phyloP scores from a whole-genome alignment of 306 rosid genomes.

The Fagus sylvatica region DNA sequence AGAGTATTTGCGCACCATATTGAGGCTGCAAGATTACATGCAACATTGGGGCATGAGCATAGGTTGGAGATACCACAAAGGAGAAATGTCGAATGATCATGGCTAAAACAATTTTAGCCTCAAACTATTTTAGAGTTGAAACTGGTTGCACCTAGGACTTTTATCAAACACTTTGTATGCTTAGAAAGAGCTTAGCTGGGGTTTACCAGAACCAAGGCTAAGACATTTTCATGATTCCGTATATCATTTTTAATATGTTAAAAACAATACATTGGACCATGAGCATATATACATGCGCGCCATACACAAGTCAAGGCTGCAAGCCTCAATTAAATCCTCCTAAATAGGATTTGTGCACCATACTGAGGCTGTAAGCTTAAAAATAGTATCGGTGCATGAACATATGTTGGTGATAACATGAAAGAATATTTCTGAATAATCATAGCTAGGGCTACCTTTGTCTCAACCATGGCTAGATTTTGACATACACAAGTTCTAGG shows the following conservation, averaged over 20 bases:
- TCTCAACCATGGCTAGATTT: constrained; percentile 61
- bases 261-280: constrained; percentile 14
- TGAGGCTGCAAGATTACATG: constrained; percentile 45
- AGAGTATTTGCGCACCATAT: constrained; percentile 49
- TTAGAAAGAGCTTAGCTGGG: too few relatives aligned
- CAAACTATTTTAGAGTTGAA: too few relatives aligned
- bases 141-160: too few relatives aligned
- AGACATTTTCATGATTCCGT: too few relatives aligned
- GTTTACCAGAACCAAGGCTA: too few relatives aligned
- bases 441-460: constrained; percentile 46
- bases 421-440: constrained; percentile 41
- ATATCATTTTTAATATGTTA: not conserved
- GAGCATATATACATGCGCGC: constrained; percentile 36
- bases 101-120: too few relatives aligned
- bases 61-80: too few relatives aligned
- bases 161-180: too few relatives aligned
- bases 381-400: constrained; percentile 41
- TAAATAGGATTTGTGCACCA: constrained; percentile 50
- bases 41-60: constrained; percentile 49
- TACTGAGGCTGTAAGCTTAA: constrained; percentile 48
- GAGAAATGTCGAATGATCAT: too few relatives aligned
- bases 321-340: constrained; percentile 31
- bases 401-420: constrained; percentile 50
- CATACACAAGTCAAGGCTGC: constrained; percentile 15
- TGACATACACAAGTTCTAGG: constrained; percentile 66